These are phyloP conservation scores for Trichoderma atroviride DNA, from an alignment of 2,329 filamentous ascomycete genomes.

Conservation along the genomic window DNA sequence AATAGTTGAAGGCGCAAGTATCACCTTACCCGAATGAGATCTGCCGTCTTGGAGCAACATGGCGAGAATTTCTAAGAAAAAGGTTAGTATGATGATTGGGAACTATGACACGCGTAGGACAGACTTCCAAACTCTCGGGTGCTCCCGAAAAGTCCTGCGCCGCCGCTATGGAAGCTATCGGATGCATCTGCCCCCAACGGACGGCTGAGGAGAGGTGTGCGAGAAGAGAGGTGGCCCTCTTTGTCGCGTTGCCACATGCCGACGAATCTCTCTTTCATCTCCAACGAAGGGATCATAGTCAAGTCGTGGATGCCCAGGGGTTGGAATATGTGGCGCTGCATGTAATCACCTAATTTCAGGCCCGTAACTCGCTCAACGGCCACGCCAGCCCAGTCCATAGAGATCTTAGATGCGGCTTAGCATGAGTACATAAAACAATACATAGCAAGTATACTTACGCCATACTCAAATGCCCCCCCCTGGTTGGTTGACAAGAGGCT, in stretches of 20 bases:
- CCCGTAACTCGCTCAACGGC: background rate
- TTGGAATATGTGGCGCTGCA: background rate
- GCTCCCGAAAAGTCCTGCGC: background rate
- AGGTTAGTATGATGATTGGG: background rate
- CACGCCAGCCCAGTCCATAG: background rate
- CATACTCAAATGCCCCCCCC: background rate
- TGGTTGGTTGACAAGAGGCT: conserved; percentile 1
- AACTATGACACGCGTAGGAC: background rate
- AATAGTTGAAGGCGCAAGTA: background rate
- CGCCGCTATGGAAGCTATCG: background rate
- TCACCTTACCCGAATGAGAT: background rate
- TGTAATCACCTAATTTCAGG: background rate
- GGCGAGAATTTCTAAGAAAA: background rate
- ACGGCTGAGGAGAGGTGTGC: background rate
- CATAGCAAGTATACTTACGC: background rate
- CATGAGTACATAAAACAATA: background rate
- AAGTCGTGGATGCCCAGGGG: background rate
- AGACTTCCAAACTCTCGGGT: background rate
- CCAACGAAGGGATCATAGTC: background rate
- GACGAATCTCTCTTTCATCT: background rate
- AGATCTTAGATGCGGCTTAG: background rate
- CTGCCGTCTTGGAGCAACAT: background rate
- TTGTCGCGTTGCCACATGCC: background rate
- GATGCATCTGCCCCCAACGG: background rate
- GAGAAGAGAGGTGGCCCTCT: background rate